Evolutionary conservation across 2,329 filamentous ascomycete species (phyloP).

Genomic region (Mariannaea sp.): DNA sequence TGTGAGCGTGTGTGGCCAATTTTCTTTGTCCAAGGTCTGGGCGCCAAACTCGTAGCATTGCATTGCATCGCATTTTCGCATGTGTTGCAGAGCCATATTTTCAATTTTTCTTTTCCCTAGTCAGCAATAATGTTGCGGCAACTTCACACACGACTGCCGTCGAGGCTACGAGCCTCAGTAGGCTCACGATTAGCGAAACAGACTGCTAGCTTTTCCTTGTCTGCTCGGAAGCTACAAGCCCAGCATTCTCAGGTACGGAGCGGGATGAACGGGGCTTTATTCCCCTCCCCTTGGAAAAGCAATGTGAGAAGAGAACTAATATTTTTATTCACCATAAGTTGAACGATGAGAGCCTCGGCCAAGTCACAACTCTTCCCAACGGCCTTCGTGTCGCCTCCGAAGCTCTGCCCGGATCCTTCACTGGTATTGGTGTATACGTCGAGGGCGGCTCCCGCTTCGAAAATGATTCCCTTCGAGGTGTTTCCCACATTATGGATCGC

Average conservation of each 20-base stretch:
- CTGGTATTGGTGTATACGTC: constrained; percentile 93
- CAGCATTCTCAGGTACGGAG: constrained; percentile 43
- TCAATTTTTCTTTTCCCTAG: constrained; percentile 1
- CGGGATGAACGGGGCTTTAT: not conserved
- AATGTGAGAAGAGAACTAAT: constrained; percentile 2
- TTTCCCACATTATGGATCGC: constrained; percentile 95
- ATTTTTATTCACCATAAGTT: constrained; percentile 58
- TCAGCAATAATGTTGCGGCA: constrained; percentile 44
- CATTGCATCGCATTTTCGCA: constrained; percentile 21
- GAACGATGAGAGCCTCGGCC: constrained; percentile 77
- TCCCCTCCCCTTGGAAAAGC: not conserved
- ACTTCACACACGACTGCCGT: constrained; percentile 41
- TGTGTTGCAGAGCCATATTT: constrained; percentile 16
- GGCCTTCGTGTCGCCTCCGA: constrained; percentile 94
- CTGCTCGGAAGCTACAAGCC: constrained; percentile 38
- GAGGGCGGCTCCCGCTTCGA: constrained; percentile 96
- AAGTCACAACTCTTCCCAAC: constrained; percentile 87
- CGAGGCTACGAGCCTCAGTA: constrained; percentile 33
- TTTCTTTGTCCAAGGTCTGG: constrained; percentile 27
- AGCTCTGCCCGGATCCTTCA: constrained; percentile 90
- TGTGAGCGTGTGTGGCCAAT: too few species aligned
- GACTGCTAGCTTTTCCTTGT: constrained; percentile 28
- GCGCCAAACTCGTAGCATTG: constrained; percentile 32
- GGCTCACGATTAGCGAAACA: constrained; percentile 34
- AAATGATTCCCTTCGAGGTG: constrained; percentile 79